phyloP scores from a whole-genome alignment of 805 yeast species.

The Priceomyces medius region DNA sequence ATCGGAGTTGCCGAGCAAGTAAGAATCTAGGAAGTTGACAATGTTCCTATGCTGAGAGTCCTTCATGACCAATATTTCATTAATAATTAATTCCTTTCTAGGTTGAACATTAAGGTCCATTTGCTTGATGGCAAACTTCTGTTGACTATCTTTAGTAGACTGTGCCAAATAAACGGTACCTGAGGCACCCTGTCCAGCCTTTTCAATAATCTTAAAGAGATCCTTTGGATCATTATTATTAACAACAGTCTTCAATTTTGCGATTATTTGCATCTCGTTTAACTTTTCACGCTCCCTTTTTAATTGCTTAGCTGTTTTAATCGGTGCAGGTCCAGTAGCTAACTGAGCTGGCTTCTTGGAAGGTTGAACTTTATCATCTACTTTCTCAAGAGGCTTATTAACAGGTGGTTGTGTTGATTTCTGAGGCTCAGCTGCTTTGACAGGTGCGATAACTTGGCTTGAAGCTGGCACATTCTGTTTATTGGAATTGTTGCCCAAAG shows the following conservation, averaged over 20 bases:
- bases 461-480: slow-evolving; percentile 8
- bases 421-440: neutral
- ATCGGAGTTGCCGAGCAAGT: slow-evolving; percentile 72
- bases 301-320: slow-evolving; percentile 38
- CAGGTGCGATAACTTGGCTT: slow-evolving; percentile 8
- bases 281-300: slow-evolving; percentile 46
- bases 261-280: slow-evolving; percentile 86
- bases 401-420: slow-evolving; percentile 5
- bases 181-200: slow-evolving; percentile 97
- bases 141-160: slow-evolving; percentile 52
- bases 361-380: neutral
- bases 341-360: slow-evolving; percentile 3
- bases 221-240: slow-evolving; percentile 84
- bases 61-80: slow-evolving; percentile 95
- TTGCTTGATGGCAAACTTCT: slow-evolving; percentile 92
- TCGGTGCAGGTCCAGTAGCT: slow-evolving; percentile 11
- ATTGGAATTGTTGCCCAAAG: slow-evolving; percentile 13
- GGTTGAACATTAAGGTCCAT: slow-evolving; percentile 92
- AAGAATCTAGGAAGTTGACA: slow-evolving; percentile 92
- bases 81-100: slow-evolving; percentile 89
- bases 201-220: slow-evolving; percentile 69
- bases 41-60: slow-evolving; percentile 93
- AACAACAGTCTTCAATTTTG: slow-evolving; percentile 79
- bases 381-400: neutral
- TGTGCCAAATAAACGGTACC: slow-evolving; percentile 92